Evolutionary conservation across 768 basidiomycete species (phyloP).

Genomic region (Leccinum arenicola): DNA sequence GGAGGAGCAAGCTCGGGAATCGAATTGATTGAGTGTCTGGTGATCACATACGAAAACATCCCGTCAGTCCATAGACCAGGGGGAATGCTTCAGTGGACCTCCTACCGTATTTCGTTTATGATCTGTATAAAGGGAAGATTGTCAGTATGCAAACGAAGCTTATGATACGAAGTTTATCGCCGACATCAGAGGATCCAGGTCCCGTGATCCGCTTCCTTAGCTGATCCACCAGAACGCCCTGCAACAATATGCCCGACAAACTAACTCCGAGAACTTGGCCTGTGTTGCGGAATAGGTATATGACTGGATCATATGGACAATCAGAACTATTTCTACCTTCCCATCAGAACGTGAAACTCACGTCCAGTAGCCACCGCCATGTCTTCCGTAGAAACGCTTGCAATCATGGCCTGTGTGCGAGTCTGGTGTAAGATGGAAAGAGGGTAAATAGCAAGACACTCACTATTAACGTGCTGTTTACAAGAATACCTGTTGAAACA

Average conservation of each 20-base stretch:
- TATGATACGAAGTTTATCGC: slow-evolving; percentile 31
- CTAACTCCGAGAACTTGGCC: slow-evolving; percentile 96
- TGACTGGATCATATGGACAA: slow-evolving; percentile 49
- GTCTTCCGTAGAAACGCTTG: slow-evolving; percentile 74
- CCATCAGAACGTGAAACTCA: slow-evolving; percentile 40
- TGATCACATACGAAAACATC: slow-evolving; percentile 24
- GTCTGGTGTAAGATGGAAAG: slow-evolving; percentile 2
- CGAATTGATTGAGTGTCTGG: slow-evolving; percentile 66
- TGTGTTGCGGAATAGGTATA: slow-evolving; percentile 89
- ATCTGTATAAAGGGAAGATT: slow-evolving; percentile 44
- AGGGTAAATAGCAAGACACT: slow-evolving; percentile 28
- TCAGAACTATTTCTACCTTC: slow-evolving; percentile 4
- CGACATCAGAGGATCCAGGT: slow-evolving; percentile 66
- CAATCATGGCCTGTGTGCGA: slow-evolving; percentile 73
- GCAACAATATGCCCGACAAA: slow-evolving; percentile 78
- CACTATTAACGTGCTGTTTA: slow-evolving; percentile 85
- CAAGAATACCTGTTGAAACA: slow-evolving; percentile 79
- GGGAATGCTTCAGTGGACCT: slow-evolving; percentile 7
- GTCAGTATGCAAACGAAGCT: slow-evolving; percentile 15
- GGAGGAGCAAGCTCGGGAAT: slow-evolving; percentile 62
- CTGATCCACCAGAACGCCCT: slow-evolving; percentile 70
- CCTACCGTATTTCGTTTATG: slow-evolving; percentile 68
- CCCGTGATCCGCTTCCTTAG: slow-evolving; percentile 75
- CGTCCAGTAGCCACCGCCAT: slow-evolving; percentile 89
- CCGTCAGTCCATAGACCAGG: slow-evolving; percentile 14